Evolutionary conservation across 176 grass and related monocot species (phyloP).

Genomic region (Typha latifolia): DNA sequence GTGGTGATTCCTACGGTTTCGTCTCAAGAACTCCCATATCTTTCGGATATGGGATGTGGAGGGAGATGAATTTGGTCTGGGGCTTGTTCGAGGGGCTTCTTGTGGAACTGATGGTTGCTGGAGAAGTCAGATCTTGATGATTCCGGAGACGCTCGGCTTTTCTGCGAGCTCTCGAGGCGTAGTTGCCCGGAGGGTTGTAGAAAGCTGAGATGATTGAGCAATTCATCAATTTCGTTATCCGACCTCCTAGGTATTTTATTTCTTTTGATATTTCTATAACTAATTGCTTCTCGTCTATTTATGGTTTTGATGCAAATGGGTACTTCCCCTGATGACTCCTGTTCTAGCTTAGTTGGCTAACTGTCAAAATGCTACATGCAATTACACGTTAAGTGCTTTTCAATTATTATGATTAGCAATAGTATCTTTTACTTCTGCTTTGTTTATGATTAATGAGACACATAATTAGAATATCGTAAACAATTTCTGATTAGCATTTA

Average conservation of each 20-base stretch:
- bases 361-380: too few relatives aligned
- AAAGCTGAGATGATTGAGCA: slow-evolving; percentile 79
- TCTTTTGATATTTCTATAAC: too few relatives aligned
- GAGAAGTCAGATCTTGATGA: slow-evolving; percentile 11
- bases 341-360: too few relatives aligned
- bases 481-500: too few relatives aligned
- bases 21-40: background rate
- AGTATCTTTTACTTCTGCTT: too few relatives aligned
- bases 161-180: slow-evolving; percentile 7
- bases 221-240: slow-evolving; percentile 98
- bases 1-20: background rate
- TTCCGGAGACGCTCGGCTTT: background rate
- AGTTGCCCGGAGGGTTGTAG: slow-evolving; percentile 1
- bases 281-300: background rate
- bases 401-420: too few relatives aligned
- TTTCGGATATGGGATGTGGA: slow-evolving; percentile 9
- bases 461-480: too few relatives aligned
- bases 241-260: slow-evolving; percentile 62
- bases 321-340: background rate
- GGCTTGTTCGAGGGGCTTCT: too few relatives aligned
- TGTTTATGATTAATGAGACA: too few relatives aligned
- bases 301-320: background rate
- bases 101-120: background rate
- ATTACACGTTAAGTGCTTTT: too few relatives aligned
- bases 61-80: background rate